Evolutionary conservation across 1,139 yeast species (phyloP), one percentile per base, ranked within the genome.

Genomic region (Protomyces pachydermus): DNA sequence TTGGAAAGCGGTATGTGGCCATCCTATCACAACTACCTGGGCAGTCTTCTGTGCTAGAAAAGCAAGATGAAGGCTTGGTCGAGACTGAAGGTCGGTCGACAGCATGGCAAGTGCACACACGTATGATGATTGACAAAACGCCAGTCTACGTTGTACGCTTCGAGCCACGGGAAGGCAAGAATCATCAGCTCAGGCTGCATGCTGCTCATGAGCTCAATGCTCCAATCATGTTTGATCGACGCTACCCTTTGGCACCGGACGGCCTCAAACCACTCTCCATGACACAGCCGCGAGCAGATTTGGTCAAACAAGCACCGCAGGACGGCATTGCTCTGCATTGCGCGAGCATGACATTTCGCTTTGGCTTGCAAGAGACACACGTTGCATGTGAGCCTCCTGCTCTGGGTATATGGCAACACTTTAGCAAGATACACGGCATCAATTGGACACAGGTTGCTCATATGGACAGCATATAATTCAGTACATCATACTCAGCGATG

Each of bases 291-390:
- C 12, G 28, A 25, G 18, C 6, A 32, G 51, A 50, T 4, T 23
- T 16, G 9, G 39, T 35, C 20, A 12, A 14, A 12, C 62, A 51
- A 42, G 38, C 28, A 25, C 14, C 38, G 34, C 51, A 38, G 3
- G 62, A 58, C n/a, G 62, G 62, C 34, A 58, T 58, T n/a, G 62
- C 62, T 10, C 53, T 58, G 3, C 62, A 58, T 32, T 58, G 62
- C 28, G 62, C 56, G 2, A 16, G 34, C 32, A 51, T 58, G 56
- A 28, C 51, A 14, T 58, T 58, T 32, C 39, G 28, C 20, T 37
- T 58, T 16, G 62, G 62, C 12, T 38, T 58, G 34, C 45, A 58
- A 28, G 34, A 32, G 14, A 38, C 23, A 0, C 10, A 14, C 8
- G 62, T 58, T 4, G 39, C 62, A 2, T 53, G 50, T 10, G 45